A percentile compares a stretch with the other conserved stretches of the same genome.
These are phyloP conservation scores for Oemleria cerasiformis DNA, from an alignment of 306 rosid genomes.

Conservation along the genomic window DNA sequence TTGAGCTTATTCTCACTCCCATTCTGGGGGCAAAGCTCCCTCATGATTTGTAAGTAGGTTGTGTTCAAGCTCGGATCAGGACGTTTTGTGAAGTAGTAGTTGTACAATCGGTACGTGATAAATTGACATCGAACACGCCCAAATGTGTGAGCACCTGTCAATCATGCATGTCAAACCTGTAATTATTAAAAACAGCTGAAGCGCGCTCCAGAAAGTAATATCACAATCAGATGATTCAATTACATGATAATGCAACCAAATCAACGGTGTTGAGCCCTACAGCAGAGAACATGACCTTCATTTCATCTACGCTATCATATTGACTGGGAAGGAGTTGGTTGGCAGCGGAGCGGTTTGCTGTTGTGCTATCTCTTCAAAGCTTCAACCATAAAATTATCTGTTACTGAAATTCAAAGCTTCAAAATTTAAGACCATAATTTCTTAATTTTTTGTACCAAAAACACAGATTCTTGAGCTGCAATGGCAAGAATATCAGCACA, in stretches of 20 bases:
- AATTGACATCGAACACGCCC: conserved; percentile 1
- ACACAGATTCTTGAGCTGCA: conserved; percentile 36
- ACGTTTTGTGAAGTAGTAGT: not conserved
- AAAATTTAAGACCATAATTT: not conserved
- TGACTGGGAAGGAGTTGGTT: conserved; percentile 34
- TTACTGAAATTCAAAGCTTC: not conserved
- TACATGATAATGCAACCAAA: conserved; percentile 55
- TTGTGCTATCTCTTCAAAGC: conserved; percentile 56
- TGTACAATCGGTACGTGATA: not conserved
- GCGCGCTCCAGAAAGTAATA: too few species aligned
- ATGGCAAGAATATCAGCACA: conserved; percentile 41
- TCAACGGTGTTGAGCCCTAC: conserved; percentile 37
- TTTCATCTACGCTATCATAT: not conserved
- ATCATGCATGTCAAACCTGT: not conserved
- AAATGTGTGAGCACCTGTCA: conserved; percentile 33
- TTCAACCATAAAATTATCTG: not conserved
- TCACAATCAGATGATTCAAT: too few species aligned
- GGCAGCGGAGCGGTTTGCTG: conserved; percentile 36
- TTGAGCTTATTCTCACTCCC: not conserved
- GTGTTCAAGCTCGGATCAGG: conserved; percentile 19
- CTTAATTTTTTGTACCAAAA: too few species aligned
- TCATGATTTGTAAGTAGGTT: conserved; percentile 12
- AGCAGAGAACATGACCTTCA: not conserved
- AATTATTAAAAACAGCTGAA: too few species aligned
- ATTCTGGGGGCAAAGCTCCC: conserved; percentile 12